A percentile compares a stretch with the other conserved stretches of the same genome.
Evolutionary conservation across 768 basidiomycete genomes (phyloP).

Genomic region (Suillus subalutaceus): DNA sequence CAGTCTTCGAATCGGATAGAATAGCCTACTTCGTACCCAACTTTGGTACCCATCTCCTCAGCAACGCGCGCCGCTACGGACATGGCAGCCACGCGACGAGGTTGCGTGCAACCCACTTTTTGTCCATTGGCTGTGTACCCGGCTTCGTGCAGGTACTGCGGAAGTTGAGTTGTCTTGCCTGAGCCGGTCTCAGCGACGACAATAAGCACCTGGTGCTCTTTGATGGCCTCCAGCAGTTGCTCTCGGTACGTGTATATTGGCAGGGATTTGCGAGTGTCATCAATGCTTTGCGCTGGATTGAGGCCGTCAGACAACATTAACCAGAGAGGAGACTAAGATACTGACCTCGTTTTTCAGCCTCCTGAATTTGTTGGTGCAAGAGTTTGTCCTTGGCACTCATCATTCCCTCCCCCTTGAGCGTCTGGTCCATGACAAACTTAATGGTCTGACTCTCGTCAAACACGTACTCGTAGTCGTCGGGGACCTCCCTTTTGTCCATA

Average conservation of each 20-base stretch:
- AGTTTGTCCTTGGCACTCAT: slow-evolving; percentile 86
- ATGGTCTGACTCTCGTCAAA: slow-evolving; percentile 99
- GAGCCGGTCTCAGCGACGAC: slow-evolving; percentile 99
- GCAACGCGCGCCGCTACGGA: slow-evolving; percentile 98
- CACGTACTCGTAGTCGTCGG: slow-evolving; percentile 94
- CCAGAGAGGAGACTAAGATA: slow-evolving; percentile 10
- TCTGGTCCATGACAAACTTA: slow-evolving; percentile 87
- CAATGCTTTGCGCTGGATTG: slow-evolving; percentile 76
- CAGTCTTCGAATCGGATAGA: slow-evolving; percentile 99
- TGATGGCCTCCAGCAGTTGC: slow-evolving; percentile 85
- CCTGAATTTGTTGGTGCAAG: slow-evolving; percentile 86
- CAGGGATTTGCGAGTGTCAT: slow-evolving; percentile 90
- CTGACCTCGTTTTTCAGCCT: slow-evolving; percentile 87
- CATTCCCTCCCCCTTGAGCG: slow-evolving; percentile 63
- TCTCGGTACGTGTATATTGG: slow-evolving; percentile 92
- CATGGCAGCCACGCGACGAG: slow-evolving; percentile 98
- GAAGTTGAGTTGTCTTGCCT: slow-evolving; percentile 97
- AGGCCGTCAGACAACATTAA: slow-evolving; percentile 2
- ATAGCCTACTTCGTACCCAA: slow-evolving; percentile 99
- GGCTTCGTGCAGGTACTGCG: slow-evolving; percentile 97
- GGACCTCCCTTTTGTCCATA: slow-evolving; percentile 80
- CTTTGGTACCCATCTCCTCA: slow-evolving; percentile 96
- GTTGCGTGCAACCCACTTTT: slow-evolving; percentile 93
- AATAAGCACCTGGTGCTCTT: slow-evolving; percentile 91
- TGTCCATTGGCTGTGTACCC: slow-evolving; percentile 88